Percentiles rank a stretch among this genome's conserved stretches.
These are phyloP conservation scores for Sporothrix brasiliensis DNA, from an alignment of 2,329 filamentous ascomycete species.

Conservation along the genomic window DNA sequence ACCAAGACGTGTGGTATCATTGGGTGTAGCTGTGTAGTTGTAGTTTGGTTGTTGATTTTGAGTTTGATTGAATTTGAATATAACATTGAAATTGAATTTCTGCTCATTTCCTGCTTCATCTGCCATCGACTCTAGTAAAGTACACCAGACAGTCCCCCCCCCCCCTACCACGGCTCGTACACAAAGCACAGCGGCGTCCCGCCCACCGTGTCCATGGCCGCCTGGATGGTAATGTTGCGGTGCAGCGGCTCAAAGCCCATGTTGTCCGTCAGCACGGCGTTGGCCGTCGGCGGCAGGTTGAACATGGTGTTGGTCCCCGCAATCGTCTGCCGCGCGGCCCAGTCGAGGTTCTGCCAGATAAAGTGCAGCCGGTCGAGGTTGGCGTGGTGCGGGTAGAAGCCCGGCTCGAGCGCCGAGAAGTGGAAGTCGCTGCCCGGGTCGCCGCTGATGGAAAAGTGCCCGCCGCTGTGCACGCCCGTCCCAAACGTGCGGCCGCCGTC, in stretches of 20 bases:
- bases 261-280: constrained; percentile 47
- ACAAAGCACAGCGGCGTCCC: constrained; percentile 50
- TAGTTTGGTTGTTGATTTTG: too few relatives aligned
- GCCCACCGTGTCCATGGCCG: constrained; percentile 46
- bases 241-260: constrained; percentile 39
- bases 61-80: too few relatives aligned
- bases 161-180: constrained; percentile 43
- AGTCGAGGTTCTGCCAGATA: constrained; percentile 54
- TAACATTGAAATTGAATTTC: too few relatives aligned
- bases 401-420: constrained; percentile 50
- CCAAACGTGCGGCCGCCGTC: constrained; percentile 33
- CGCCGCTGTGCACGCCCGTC: constrained; percentile 47
- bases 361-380: constrained; percentile 53
- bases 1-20: neutral
- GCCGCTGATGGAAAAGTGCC: constrained; percentile 50
- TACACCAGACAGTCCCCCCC: too few relatives aligned
- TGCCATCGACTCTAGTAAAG: too few relatives aligned
- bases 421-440: constrained; percentile 53
- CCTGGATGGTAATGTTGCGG: constrained; percentile 38
- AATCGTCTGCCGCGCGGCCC: constrained; percentile 43
- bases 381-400: constrained; percentile 52
- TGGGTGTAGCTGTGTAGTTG: too few relatives aligned
- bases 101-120: too few relatives aligned
- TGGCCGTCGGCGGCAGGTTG: constrained; percentile 44
- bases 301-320: constrained; percentile 49